Base-by-base conservation (phyloP, 1,139 yeast genomes). In the Hemisphaericaspora xylanilytica region DNA sequence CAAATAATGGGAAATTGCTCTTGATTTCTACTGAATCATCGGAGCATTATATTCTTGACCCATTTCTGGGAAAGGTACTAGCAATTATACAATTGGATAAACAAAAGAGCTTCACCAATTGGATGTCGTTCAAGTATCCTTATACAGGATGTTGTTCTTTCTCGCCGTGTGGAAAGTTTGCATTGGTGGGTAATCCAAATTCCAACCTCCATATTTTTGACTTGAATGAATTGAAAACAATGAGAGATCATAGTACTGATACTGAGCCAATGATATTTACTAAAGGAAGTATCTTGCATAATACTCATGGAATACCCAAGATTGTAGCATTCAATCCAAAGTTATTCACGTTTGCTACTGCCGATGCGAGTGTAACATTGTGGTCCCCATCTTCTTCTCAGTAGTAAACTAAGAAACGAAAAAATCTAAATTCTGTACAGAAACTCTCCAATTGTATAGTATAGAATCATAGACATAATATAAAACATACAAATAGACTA, bases 141-240 rank as follows among this genome's bases (percentile, higher is more conserved):
- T 70, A 70, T 43, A 65, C 78, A 0, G 86, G 85, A 2, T 66
- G 83, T n/a, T 72, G 80, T 4, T 73, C 87, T 24, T 82, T 87
- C 47, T 70, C 95, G 0, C 92, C 96, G 2, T 95, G 90, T 61
- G 96, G 96, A 3, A 70, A 78, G 43, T 85, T 65, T 54, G 82
- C 85, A 0, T 58, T 85, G 32, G 78, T 79, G 2, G 94, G 87
- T 4, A 44, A 81, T 5, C 80, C 83, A 4, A 77, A 78, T 39
- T 75, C 77, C 4, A 66, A 68, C 17, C 63, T 88, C 3, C 69
- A 74, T 27, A 50, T 85, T 1, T 92, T 88, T 81, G 88, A 85
- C 53, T 63, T 80, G 36, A 60, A 65, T 11, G 61, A 61, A 15
- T 50, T 70, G 11, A 64, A 59, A 32, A 46, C 58, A n/a, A 51